phyloP scores from a whole-genome alignment of 1,284 basidiomycete species.

The Heterobasidion irregulare region DNA sequence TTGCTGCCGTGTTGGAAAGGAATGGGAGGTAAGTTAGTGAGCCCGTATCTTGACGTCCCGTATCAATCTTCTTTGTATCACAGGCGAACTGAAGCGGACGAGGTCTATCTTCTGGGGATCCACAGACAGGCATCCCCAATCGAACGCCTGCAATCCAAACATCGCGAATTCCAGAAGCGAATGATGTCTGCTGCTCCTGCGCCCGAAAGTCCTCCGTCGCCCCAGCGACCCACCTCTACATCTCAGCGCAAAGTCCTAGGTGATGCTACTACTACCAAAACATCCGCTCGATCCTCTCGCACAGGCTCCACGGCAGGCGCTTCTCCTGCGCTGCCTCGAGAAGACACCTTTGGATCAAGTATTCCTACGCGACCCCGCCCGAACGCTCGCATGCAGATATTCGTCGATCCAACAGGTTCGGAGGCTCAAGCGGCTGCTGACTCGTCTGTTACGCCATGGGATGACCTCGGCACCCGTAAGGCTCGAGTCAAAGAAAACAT shows the following conservation, averaged over 20 bases:
- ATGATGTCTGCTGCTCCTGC: conserved; percentile 46
- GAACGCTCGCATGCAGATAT: conserved; percentile 57
- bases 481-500: conserved; percentile 69
- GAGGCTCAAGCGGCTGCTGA: conserved; percentile 33
- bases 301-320: conserved; percentile 19
- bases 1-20: conserved; percentile 74
- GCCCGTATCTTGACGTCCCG: conserved; percentile 8
- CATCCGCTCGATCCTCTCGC: conserved; percentile 6
- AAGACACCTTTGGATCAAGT: conserved; percentile 13
- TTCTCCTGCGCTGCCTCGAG: conserved; percentile 17
- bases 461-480: conserved; percentile 66
- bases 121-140: conserved; percentile 76
- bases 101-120: conserved; percentile 82
- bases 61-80: background rate
- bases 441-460: conserved; percentile 40
- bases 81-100: conserved; percentile 83
- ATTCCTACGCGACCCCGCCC: conserved; percentile 24
- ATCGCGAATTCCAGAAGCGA: conserved; percentile 84
- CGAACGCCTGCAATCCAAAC: conserved; percentile 78
- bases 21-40: conserved; percentile 50
- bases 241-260: conserved; percentile 28
- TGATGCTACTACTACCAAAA: conserved; percentile 19
- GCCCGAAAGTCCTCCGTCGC: conserved; percentile 13
- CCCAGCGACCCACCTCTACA: conserved; percentile 16
- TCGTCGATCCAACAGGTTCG: conserved; percentile 56